Percentiles rank a stretch among this genome's conserved stretches.
Conservation (phyloP, 1,139 yeast genomes). For the Suhomyces coccinellae region DNA sequence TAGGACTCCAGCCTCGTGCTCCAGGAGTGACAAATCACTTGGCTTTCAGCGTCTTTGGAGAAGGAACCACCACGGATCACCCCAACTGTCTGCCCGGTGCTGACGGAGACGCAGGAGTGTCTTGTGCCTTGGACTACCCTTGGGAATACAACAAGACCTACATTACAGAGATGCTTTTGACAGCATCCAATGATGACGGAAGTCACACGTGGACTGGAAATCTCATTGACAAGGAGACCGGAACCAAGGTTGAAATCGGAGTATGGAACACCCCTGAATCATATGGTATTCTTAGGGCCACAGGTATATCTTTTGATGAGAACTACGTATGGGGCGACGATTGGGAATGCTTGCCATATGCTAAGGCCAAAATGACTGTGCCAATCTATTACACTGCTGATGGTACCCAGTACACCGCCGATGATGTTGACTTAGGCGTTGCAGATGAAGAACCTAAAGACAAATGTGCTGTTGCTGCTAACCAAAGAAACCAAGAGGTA, state of each 20-base stretch:
- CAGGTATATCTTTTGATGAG: conserved; percentile 2
- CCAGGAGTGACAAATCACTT: not conserved
- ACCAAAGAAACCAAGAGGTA: too few relatives aligned
- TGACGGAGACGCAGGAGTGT: conserved; percentile 7
- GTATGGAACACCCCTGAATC: conserved; percentile 1
- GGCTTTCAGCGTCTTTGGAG: conserved; percentile 5
- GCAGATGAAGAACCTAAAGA: not conserved
- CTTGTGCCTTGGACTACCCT: conserved; percentile 5
- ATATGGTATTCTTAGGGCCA: not conserved
- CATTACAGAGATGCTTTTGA: not conserved
- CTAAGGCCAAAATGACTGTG: not conserved
- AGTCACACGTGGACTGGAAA: conserved; percentile 6
- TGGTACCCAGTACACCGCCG: not conserved
- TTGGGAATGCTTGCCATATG: not conserved
- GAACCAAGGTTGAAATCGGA: not conserved
- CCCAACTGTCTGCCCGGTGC: conserved; percentile 5
- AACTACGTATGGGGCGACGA: not conserved
- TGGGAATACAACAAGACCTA: conserved; percentile 7
- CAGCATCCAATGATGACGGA: conserved; percentile 2
- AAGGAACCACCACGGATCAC: not conserved
- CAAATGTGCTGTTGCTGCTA: not conserved
- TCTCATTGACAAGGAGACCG: conserved; percentile 2
- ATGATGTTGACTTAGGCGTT: not conserved
- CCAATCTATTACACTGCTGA: not conserved
- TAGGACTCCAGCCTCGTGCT: conserved; percentile 3